A percentile compares a stretch with the other conserved stretches of the same genome.
Conservation (phyloP, 2,329 filamentous ascomycete genomes). For the Aspergillus fischeri region DNA sequence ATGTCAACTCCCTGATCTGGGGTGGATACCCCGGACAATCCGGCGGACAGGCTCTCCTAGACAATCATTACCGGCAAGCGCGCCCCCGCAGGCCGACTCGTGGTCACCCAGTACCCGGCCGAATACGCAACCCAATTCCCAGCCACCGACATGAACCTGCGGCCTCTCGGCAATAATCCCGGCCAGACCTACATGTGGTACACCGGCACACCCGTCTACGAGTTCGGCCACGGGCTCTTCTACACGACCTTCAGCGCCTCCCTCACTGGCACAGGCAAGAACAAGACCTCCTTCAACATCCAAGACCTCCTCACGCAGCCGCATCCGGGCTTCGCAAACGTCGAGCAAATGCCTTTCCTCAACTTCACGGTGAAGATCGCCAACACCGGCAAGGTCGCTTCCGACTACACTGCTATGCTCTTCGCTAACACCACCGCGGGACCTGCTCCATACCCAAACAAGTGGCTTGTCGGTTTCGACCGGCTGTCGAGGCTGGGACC, state of each 20-base stretch:
- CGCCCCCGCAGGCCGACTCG: constrained; percentile 41
- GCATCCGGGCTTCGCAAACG: constrained; percentile 20
- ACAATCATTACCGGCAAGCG: constrained; percentile 41
- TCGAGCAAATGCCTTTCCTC: constrained; percentile 36
- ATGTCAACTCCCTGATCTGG: constrained; percentile 42
- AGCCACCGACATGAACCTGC: constrained; percentile 39
- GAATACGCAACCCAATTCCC: constrained; percentile 41
- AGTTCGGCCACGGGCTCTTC: constrained; percentile 43
- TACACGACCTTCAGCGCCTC: constrained; percentile 39
- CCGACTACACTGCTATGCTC: constrained; percentile 41
- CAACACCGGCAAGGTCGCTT: constrained; percentile 34
- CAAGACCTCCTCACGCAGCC: constrained; percentile 27
- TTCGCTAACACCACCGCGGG: constrained; percentile 39
- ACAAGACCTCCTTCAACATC: constrained; percentile 29
- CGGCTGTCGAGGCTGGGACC: constrained; percentile 25
- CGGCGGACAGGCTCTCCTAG: constrained; percentile 39
- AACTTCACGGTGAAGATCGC: constrained; percentile 33
- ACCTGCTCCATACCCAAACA: constrained; percentile 39
- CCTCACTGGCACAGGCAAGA: not conserved
- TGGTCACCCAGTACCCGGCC: constrained; percentile 37
- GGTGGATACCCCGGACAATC: constrained; percentile 44
- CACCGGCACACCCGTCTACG: constrained; percentile 35
- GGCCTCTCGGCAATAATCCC: constrained; percentile 35
- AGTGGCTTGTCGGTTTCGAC: constrained; percentile 41
- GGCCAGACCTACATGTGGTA: constrained; percentile 47